Conservation (phyloP, 495 filamentous ascomycete species). For the Neurospora tetrasperma region DNA sequence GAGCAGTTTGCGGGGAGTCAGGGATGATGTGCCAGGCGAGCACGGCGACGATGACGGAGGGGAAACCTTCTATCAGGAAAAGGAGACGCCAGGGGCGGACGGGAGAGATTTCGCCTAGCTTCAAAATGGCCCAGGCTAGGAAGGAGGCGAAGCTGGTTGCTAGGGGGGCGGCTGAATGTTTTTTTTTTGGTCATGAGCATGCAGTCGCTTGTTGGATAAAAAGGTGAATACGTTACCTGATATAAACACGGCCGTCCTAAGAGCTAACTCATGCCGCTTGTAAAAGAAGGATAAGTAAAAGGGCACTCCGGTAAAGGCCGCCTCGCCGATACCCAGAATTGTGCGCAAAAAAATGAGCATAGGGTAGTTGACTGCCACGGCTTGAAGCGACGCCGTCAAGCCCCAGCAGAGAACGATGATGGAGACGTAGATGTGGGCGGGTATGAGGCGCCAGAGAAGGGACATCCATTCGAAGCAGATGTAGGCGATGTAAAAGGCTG, state of each 20-base stretch:
- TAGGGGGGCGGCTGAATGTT: constrained; percentile 53
- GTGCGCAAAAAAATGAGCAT: constrained; percentile 55
- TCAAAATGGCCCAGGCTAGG: constrained; percentile 72
- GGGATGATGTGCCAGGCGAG: constrained; percentile 65
- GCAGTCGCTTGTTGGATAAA: no score
- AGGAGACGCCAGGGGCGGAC: constrained; percentile 76
- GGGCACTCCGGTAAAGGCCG: constrained; percentile 67
- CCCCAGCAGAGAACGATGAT: constrained; percentile 62
- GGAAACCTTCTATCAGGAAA: constrained; percentile 81
- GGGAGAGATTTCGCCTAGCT: constrained; percentile 41
- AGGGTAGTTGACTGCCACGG: constrained; percentile 59
- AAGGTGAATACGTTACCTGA: constrained; percentile 19
- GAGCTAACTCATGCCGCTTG: constrained; percentile 67
- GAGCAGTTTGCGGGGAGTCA: constrained; percentile 56
- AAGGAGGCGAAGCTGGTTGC: constrained; percentile 78
- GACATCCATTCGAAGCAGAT: constrained; percentile 62
- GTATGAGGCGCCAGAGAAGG: constrained; percentile 63
- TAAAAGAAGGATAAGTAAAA: constrained; percentile 84
- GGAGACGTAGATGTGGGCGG: constrained; percentile 49
- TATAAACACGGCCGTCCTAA: constrained; percentile 73
- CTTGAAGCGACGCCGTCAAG: constrained; percentile 60
- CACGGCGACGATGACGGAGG: constrained; percentile 56
- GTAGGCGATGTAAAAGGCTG: constrained; percentile 65
- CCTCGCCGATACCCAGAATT: constrained; percentile 63
- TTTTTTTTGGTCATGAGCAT: background rate